Evolutionary conservation across 164 flowering plant genomes (phyloP), one percentile per base, ranked within the genome.

Genomic region (Kingdonia uniflora): DNA sequence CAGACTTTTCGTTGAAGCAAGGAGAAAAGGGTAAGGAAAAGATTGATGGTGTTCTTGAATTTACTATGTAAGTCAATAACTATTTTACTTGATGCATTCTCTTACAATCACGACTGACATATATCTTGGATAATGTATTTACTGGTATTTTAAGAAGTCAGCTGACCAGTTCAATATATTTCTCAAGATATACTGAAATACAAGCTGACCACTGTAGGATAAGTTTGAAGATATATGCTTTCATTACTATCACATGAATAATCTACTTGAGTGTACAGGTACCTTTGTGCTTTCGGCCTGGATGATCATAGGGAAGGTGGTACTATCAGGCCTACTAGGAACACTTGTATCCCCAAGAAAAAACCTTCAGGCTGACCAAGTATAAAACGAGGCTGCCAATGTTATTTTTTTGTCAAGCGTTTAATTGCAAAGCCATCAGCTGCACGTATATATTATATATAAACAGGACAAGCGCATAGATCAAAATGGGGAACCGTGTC

Each of bases 241-340:
- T 3, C 35, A 3, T 10, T 57, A 45, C 47, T 25, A 51, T 63
- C 22, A 29, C 5, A 44, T 46, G 56, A 56, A 25, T 53, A 5
- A 58, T 51, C 40, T 15, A 41, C 38, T 62, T 71, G 26, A 55
- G 56, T 68, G n/a, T 69, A 60, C 72, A 94, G 99, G 82, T 94
- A 94, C 56, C 89, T 97, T 91, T 94, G 99, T 64, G 89, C 99
- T 14, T 94, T 84, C 80, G 99, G 99, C 11, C 99, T 97, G 13
- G 97, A 94, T 65, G 99, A 94, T 61, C 89, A 79, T 55, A 68
- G 96, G 62, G 77, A 80, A 53, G 97, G 97, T 48, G 99, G 97
- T 1, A 53, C 74, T 68, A 77, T 80, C 43, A 75, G 95, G 43
- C 97, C 97, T 1, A 88, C 95, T 56, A 74, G 98, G 67, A 82